Conservation (phyloP, 2,329 filamentous ascomycete species). For the Colletotrichum sp. region DNA sequence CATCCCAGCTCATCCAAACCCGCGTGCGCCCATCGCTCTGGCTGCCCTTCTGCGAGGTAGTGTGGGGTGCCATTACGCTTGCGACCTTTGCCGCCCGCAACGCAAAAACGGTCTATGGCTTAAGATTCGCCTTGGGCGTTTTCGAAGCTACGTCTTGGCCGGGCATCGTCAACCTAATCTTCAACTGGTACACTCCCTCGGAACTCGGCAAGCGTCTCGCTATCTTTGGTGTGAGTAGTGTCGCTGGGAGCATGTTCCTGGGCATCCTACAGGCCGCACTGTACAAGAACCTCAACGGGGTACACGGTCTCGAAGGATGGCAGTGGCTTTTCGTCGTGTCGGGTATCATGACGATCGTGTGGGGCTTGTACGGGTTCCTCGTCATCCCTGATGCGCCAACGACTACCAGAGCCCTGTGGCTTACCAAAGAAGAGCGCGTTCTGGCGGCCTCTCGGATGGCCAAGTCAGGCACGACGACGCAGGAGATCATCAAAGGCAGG, state of each 20-base stretch:
- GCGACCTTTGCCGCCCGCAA: not conserved
- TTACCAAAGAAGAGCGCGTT: slow-evolving; percentile 37
- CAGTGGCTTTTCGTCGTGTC: slow-evolving; percentile 64
- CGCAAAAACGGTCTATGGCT: slow-evolving; percentile 37
- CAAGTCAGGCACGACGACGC: slow-evolving; percentile 24
- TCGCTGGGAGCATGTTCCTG: slow-evolving; percentile 59
- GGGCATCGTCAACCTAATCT: slow-evolving; percentile 46
- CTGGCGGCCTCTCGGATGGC: slow-evolving; percentile 26
- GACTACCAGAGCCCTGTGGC: slow-evolving; percentile 31
- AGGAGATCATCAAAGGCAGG: slow-evolving; percentile 26
- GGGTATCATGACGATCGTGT: slow-evolving; percentile 59
- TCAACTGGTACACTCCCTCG: slow-evolving; percentile 45
- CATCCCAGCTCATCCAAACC: slow-evolving; percentile 36
- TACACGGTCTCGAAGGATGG: slow-evolving; percentile 55
- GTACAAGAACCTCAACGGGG: slow-evolving; percentile 55
- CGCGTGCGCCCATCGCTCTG: slow-evolving; percentile 46
- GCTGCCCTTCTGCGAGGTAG: slow-evolving; percentile 43
- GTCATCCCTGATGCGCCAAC: slow-evolving; percentile 31
- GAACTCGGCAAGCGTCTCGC: slow-evolving; percentile 57
- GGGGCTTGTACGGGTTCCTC: slow-evolving; percentile 58
- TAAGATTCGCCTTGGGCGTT: slow-evolving; percentile 48
- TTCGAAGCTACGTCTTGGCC: slow-evolving; percentile 43
- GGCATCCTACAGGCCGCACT: slow-evolving; percentile 61
- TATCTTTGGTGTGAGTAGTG: slow-evolving; percentile 53
- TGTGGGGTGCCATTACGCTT: slow-evolving; percentile 6